These are phyloP conservation scores for Hypholoma sublateritium DNA, from an alignment of 768 basidiomycete genomes.

Conservation along the genomic window DNA sequence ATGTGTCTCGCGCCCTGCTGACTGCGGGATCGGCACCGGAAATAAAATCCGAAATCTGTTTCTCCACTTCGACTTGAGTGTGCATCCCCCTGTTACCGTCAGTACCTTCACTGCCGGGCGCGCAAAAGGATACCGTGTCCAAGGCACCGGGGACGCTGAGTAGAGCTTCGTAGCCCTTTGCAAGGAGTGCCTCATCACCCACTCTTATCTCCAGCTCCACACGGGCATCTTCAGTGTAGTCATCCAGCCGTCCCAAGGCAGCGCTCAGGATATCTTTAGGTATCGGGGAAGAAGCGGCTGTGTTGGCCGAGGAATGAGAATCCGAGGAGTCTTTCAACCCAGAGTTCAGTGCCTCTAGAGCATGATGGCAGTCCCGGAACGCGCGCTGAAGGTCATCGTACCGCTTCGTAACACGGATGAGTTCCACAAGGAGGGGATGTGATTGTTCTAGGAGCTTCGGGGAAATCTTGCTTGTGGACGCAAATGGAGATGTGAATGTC, in stretches of 20 bases:
- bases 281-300: conserved; percentile 12
- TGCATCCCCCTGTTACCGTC: conserved; percentile 15
- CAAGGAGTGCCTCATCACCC: conserved; percentile 68
- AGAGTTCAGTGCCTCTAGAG: conserved; percentile 57
- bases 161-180: conserved; percentile 68
- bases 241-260: conserved; percentile 62
- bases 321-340: conserved; percentile 44
- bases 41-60: conserved; percentile 55
- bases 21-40: conserved; percentile 51
- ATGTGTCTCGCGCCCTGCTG: conserved; percentile 43
- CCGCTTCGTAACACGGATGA: conserved; percentile 45
- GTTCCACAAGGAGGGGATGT: conserved; percentile 44
- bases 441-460: conserved; percentile 5
- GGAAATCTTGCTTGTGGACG: background rate
- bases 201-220: conserved; percentile 82
- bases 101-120: conserved; percentile 1
- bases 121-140: conserved; percentile 3
- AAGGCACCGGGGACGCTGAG: conserved; percentile 57
- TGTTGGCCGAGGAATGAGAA: conserved; percentile 8
- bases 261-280: conserved; percentile 40
- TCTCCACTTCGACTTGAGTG: conserved; percentile 38
- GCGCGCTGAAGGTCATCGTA: conserved; percentile 62
- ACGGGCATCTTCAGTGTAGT: conserved; percentile 76
- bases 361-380: conserved; percentile 69
- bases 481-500: background rate